Base-by-base conservation (phyloP, 1,284 basidiomycete species). In the Tremellales sp. region DNA sequence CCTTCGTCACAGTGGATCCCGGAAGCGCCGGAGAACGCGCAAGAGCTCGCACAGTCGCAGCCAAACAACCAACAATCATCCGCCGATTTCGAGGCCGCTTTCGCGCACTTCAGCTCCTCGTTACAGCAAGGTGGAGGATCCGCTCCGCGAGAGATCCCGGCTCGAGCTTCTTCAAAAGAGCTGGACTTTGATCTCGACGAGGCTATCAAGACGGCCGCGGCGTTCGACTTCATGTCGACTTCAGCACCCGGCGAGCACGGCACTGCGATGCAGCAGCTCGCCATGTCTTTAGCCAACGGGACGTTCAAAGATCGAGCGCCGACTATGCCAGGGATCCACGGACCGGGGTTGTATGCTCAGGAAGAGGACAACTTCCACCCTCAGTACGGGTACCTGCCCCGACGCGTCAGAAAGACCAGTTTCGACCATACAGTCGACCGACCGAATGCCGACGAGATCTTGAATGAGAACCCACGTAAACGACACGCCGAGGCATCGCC, bases 391-490 rank as follows among this genome's bases (percentile, higher is more conserved):
- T 89, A 88, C 72, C 84, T 89, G 44, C 71, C 72, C 19, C 81
- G 84, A 52, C 84, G 86, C 64, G 86, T 91, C 50, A 82, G 90
- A 56, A 91, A 93, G 78, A 89, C 89, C 40, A 89, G 87, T 71
- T 92, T 91, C 67, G 89, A 93, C 74, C 89, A 91, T 71, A 90
- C 89, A 0, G 83, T 91, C 25, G 78, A 58, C 15, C 46, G 51
- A 1, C 49, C 48, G 6, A 53, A 58, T n/a, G 56, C 55, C 6
- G 61, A 58, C 21, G 49, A 46, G 19, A 47, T 45, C 52, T 51
- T 48, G 25, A n/a, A 42, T 25, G 17, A 21, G 22, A 64, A 65
- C 41, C 60, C 64, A 11, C 56, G 67, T 22, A 74, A 74, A 52
- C 62, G 72, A 4, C 67, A 65, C 11, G 72, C 72, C 2, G 70